Base-by-base conservation (phyloP, 192 early-diverging fungal species). In the Backusella sp. region DNA sequence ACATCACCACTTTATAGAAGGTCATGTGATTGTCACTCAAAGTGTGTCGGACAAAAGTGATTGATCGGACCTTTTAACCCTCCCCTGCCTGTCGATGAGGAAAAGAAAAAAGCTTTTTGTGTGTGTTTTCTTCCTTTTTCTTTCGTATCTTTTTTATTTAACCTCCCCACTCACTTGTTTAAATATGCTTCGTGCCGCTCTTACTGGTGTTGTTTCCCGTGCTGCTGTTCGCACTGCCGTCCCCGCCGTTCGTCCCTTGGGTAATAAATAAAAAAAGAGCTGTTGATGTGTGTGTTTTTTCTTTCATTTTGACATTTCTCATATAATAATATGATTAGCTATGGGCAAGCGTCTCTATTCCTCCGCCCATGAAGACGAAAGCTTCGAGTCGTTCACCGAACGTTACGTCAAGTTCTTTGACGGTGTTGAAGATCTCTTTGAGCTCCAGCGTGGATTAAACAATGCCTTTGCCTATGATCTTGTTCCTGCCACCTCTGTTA, bases 401-500 rank as follows among this genome's bases (percentile, higher is more conserved):
- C 93, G 92, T 72, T 94, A 92, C 76, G 88, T 92, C 78, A 88
- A 89, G 82, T 94, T 94, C 79, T 95, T 95, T 83, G 91, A 94
- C 72, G 88, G 89, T 73, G 92, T 92, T 69, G 93, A 95, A 68
- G 97, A 99, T 87, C 90, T 94, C 78, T 98, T 97, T 85, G 98
- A 99, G 89, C 90, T 99, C 52, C 95, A 98, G 89, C 91, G 96
- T 77, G 96, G 97, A 35, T 88, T 99, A 82, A 98, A 98, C 90
- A 96, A 99, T 85, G 93, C 94, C 84, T 98, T 98, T 82, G 92
- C 94, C 49, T 94, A 96, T 80, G 96, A 99, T 88, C 90, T 97
- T 82, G 95, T 96, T 28, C 98, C 98, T 39, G 86, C 93, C n/a
- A 85, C 94, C 74, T 90, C 92, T 53, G 94, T 98, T 41, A 89